phyloP scores from a whole-genome alignment of 257 asterid species.

The Primulina huaijiensis region DNA sequence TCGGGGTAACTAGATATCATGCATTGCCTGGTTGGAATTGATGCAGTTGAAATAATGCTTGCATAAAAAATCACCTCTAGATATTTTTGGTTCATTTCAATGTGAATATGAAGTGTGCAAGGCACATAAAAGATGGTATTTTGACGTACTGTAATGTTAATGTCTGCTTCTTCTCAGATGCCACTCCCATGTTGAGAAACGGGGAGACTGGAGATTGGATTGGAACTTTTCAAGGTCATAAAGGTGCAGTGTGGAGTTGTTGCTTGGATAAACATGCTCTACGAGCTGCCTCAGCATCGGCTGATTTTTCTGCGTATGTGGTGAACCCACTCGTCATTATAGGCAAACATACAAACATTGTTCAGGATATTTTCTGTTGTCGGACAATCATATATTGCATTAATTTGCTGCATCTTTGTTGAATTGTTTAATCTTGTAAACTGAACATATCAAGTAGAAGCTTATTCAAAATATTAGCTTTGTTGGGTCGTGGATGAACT shows the following conservation, averaged over 20 bases:
- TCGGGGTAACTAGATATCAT: background rate
- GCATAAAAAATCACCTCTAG: background rate
- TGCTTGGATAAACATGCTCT: slow-evolving; percentile 86
- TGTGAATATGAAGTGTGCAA: background rate
- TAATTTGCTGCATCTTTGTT: background rate
- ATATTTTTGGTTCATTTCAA: background rate
- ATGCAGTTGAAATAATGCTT: background rate
- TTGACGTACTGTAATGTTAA: slow-evolving; percentile 5
- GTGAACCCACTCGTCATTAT: background rate
- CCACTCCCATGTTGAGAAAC: slow-evolving; percentile 92
- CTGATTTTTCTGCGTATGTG: slow-evolving; percentile 95
- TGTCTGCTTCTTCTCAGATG: slow-evolving; percentile 44
- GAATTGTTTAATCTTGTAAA: no score
- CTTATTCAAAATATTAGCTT: background rate
- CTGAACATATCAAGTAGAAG: slow-evolving; percentile 1
- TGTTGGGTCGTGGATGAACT: background rate
- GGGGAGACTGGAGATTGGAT: slow-evolving; percentile 99
- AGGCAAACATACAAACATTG: no score
- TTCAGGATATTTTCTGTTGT: no score
- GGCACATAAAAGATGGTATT: background rate
- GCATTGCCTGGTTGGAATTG: background rate
- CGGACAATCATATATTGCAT: no score
- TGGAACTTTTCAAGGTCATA: slow-evolving; percentile 97
- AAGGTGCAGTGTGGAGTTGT: slow-evolving; percentile 98
- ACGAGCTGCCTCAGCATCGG: slow-evolving; percentile 96